phyloP scores from a whole-genome alignment of 2,329 filamentous ascomycete species.

The Leptodontidium sp. region DNA sequence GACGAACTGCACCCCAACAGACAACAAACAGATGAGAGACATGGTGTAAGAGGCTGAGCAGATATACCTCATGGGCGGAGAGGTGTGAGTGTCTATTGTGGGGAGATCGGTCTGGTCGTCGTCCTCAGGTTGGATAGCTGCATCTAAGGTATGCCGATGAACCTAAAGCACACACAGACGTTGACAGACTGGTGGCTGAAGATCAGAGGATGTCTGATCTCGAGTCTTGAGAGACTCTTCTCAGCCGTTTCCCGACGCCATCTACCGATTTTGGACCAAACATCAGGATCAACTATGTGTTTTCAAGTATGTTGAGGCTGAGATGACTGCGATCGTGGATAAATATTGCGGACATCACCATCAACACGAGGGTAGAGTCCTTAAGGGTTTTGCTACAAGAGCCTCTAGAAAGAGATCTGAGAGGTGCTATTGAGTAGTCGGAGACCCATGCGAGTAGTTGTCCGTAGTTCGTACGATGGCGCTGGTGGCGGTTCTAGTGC shows the following conservation, averaged over 20 bases:
- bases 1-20: not conserved
- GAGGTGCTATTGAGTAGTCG: not conserved
- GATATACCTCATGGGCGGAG: not conserved
- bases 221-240: not conserved
- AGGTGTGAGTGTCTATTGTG: not conserved
- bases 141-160: not conserved
- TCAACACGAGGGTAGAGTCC: not conserved
- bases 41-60: not conserved
- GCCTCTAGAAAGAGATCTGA: not conserved
- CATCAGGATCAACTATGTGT: not conserved
- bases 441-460: not conserved
- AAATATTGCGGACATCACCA: not conserved
- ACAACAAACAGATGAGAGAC: not conserved
- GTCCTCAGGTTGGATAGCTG: not conserved
- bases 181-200: conserved; percentile 9
- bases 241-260: not conserved
- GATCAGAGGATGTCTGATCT: conserved; percentile 1
- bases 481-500: conserved; percentile 2
- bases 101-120: conserved; percentile 1
- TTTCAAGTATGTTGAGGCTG: not conserved
- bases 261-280: not conserved
- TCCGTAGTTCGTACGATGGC: not conserved
- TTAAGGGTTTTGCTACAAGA: not conserved
- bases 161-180: conserved; percentile 19
- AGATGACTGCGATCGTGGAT: not conserved